phyloP scores from a whole-genome alignment of 495 filamentous ascomycete genomes.

The Penicillium angulare region DNA sequence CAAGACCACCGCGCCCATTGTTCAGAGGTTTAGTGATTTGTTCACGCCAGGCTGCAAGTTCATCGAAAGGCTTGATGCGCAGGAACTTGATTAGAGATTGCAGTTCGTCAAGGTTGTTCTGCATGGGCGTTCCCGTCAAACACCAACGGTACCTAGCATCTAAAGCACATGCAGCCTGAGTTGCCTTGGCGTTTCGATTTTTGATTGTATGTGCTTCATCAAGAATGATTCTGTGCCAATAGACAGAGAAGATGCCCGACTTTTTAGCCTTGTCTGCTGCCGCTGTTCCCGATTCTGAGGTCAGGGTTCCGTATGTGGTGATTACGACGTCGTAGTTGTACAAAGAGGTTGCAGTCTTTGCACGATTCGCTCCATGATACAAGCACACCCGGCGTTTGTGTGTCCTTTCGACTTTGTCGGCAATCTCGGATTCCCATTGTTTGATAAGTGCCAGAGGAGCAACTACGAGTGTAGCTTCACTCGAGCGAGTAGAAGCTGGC shows the following conservation, averaged over 20 bases:
- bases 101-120: slow-evolving; percentile 97
- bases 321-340: slow-evolving; percentile 92
- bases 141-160: slow-evolving; percentile 89
- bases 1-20: slow-evolving; percentile 78
- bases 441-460: slow-evolving; percentile 95
- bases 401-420: slow-evolving; percentile 64
- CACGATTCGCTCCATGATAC: slow-evolving; percentile 84
- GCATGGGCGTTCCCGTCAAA: slow-evolving; percentile 91
- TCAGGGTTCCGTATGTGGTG: slow-evolving; percentile 92
- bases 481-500: slow-evolving; percentile 61
- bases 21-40: slow-evolving; percentile 85
- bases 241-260: slow-evolving; percentile 81
- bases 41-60: slow-evolving; percentile 79
- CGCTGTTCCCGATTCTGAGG: slow-evolving; percentile 70
- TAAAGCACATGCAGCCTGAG: slow-evolving; percentile 80
- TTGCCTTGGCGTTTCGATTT: slow-evolving; percentile 92
- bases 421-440: slow-evolving; percentile 94
- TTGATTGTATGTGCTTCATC: slow-evolving; percentile 99
- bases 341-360: slow-evolving; percentile 71
- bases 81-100: slow-evolving; percentile 92
- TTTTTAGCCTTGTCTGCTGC: slow-evolving; percentile 63
- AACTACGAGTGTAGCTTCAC: slow-evolving; percentile 82
- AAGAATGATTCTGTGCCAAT: slow-evolving; percentile 94
- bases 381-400: slow-evolving; percentile 77
- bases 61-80: slow-evolving; percentile 84